phyloP scores from a whole-genome alignment of 768 basidiomycete species.

The Hypholoma fasciculare region DNA sequence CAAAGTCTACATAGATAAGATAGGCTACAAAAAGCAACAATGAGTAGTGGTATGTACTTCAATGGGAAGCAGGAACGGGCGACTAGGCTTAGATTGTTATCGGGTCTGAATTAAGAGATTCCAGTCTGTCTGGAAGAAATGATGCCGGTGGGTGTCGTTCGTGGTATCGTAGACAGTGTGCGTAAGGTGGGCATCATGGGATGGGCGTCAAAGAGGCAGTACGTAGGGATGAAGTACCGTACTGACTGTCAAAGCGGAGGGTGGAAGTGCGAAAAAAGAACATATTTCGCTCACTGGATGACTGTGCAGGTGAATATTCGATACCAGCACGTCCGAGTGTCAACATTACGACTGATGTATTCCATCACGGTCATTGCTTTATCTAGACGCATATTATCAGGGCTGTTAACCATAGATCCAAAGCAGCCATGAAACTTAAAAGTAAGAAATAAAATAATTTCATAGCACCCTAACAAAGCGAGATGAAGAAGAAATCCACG shows the following conservation, averaged over 20 bases:
- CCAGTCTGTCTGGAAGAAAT: background rate
- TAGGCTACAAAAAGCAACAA: constrained; percentile 15
- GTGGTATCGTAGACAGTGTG: background rate
- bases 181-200: background rate
- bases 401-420: background rate
- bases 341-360: background rate
- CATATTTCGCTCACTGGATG: background rate
- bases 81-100: background rate
- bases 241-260: background rate
- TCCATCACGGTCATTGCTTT: background rate
- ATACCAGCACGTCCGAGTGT: background rate
- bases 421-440: background rate
- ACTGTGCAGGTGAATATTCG: background rate
- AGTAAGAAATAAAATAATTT: background rate
- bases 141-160: background rate
- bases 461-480: constrained; percentile 7
- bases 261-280: background rate
- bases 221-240: background rate
- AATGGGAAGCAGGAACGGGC: background rate
- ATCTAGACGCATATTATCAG: background rate
- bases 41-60: constrained; percentile 15
- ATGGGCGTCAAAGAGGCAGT: background rate
- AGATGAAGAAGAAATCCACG: constrained; percentile 7
- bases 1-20: constrained; percentile 16
- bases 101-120: background rate